Evolutionary conservation across 1,284 basidiomycete genomes (phyloP).

Genomic region (Rhizopogon parksii): DNA sequence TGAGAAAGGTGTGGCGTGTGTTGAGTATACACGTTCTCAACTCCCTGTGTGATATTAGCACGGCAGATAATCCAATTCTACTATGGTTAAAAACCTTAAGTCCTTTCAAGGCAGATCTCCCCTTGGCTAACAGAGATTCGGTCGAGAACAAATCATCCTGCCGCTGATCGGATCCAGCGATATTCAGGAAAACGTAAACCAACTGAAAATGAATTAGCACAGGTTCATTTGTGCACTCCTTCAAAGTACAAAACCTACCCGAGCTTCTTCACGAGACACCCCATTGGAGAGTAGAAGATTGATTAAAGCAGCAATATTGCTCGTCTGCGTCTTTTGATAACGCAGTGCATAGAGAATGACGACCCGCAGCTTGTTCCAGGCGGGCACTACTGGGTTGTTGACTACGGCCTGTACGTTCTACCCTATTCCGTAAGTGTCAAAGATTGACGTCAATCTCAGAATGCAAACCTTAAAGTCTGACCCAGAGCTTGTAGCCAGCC

Average conservation of each 20-base stretch:
- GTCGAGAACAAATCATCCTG: slow-evolving; percentile 98
- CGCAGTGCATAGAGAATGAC: slow-evolving; percentile 94
- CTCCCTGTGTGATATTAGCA: slow-evolving; percentile 54
- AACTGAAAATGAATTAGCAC: slow-evolving; percentile 43
- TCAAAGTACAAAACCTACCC: slow-evolving; percentile 39
- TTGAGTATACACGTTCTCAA: slow-evolving; percentile 99
- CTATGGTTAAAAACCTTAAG: slow-evolving; percentile 57
- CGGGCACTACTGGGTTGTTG: slow-evolving; percentile 57
- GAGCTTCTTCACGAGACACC: slow-evolving; percentile 77
- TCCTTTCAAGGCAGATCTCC: slow-evolving; percentile 91
- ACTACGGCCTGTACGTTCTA: slow-evolving; percentile 79
- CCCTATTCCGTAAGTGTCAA: slow-evolving; percentile 5
- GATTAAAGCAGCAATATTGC: slow-evolving; percentile 79
- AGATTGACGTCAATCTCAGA: background rate
- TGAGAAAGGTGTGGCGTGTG: slow-evolving; percentile 91
- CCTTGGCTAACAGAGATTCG: slow-evolving; percentile 91
- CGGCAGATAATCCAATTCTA: slow-evolving; percentile 1
- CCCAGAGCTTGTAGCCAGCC: slow-evolving; percentile 86
- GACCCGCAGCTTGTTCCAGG: slow-evolving; percentile 83
- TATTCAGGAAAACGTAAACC: slow-evolving; percentile 89
- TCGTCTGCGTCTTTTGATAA: slow-evolving; percentile 88
- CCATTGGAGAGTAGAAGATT: slow-evolving; percentile 79
- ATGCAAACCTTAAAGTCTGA: slow-evolving; percentile 74
- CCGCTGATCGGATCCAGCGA: slow-evolving; percentile 91
- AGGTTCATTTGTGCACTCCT: background rate